These are phyloP conservation scores for Cerioporus squamosus DNA, from an alignment of 1,284 basidiomycete genomes.

Conservation along the genomic window DNA sequence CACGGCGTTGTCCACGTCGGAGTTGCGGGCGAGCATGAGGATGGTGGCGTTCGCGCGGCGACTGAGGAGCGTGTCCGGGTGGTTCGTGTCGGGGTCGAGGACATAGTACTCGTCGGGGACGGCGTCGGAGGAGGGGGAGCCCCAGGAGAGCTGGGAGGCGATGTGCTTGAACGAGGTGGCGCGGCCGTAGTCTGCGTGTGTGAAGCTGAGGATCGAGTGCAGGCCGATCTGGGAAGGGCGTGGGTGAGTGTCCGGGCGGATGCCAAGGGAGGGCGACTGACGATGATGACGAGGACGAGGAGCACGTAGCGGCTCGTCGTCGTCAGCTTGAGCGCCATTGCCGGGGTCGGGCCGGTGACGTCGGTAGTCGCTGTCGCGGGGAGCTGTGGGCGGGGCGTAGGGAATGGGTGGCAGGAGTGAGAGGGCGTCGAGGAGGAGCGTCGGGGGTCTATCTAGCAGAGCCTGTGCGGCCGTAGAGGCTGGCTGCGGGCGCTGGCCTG, in stretches of 20 bases:
- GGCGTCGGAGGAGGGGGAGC: conserved; percentile 25
- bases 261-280: conserved; percentile 14
- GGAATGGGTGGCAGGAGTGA: too few species aligned
- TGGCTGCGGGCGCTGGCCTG: too few species aligned
- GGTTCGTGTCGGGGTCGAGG: neutral
- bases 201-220: conserved; percentile 41
- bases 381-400: too few species aligned
- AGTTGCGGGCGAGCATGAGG: conserved; percentile 66
- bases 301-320: conserved; percentile 33
- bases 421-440: too few species aligned
- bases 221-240: conserved; percentile 34
- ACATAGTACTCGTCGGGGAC: conserved; percentile 13
- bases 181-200: conserved; percentile 40
- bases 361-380: too few species aligned
- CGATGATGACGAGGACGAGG: conserved; percentile 32
- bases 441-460: too few species aligned
- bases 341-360: too few species aligned
- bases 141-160: conserved; percentile 27
- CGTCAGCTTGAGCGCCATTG: conserved; percentile 26
- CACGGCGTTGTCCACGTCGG: conserved; percentile 64
- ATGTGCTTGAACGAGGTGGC: conserved; percentile 38
- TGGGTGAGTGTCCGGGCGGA: neutral
- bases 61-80: neutral
- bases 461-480: too few species aligned
- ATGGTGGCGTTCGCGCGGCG: conserved; percentile 38